Conservation (phyloP, 164 flowering plant genomes). For the Saururus chinensis region DNA sequence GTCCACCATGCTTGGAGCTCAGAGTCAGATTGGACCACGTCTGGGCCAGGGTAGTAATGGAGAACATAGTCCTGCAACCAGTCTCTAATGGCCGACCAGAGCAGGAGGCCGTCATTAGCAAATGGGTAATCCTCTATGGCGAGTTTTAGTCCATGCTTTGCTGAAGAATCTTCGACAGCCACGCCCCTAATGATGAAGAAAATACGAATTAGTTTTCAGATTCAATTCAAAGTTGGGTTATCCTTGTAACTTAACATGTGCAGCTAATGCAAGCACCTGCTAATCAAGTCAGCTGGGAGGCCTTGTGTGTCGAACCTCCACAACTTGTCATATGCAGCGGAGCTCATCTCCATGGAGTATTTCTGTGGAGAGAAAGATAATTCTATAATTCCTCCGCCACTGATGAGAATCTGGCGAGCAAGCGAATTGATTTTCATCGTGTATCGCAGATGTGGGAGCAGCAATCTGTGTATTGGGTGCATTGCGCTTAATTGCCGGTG, state of each 20-base stretch:
- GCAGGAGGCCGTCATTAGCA: constrained; percentile 62
- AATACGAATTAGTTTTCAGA: neutral
- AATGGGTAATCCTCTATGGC: constrained; percentile 64
- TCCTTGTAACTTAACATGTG: neutral
- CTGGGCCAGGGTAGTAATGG: constrained; percentile 35
- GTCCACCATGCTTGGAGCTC: constrained; percentile 87
- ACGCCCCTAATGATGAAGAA: constrained; percentile 40
- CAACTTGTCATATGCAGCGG: constrained; percentile 36
- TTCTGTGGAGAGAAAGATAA: constrained; percentile 35
- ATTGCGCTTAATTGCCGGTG: constrained; percentile 59
- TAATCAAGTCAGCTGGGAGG: constrained; percentile 55
- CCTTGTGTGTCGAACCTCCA: constrained; percentile 67
- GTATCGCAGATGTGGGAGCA: constrained; percentile 64
- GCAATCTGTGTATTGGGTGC: constrained; percentile 64
- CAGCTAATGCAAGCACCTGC: constrained; percentile 27
- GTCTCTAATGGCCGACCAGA: constrained; percentile 50
- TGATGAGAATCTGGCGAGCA: constrained; percentile 51
- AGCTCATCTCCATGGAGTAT: constrained; percentile 45
- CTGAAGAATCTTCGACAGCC: constrained; percentile 61
- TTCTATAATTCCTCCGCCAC: constrained; percentile 59
- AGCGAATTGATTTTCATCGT: constrained; percentile 78
- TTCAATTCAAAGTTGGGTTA: neutral
- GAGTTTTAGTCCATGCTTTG: constrained; percentile 59
- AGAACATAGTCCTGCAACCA: constrained; percentile 64
- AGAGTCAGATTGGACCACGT: constrained; percentile 25